A percentile compares a stretch with the other conserved stretches of the same genome.
Conservation (phyloP, 2,329 filamentous ascomycete species). For the Ambrosiella cleistominuta region DNA sequence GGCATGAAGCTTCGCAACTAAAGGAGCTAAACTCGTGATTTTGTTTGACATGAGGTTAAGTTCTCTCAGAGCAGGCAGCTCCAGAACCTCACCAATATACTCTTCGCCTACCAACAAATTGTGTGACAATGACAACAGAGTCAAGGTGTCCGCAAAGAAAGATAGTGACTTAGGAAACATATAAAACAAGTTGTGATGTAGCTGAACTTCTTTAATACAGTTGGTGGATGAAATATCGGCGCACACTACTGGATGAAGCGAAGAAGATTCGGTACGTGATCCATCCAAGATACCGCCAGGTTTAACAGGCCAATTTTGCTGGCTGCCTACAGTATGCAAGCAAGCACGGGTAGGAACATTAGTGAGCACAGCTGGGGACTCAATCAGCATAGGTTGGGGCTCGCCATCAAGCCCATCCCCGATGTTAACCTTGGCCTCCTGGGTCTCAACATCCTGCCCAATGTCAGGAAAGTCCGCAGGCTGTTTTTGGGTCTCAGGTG, state of each 20-base stretch:
- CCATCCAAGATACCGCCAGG: conserved; percentile 50
- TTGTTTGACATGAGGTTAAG: conserved; percentile 61
- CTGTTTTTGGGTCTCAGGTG: neutral
- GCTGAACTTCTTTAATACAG: conserved; percentile 38
- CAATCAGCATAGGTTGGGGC: neutral
- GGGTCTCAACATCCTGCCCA: neutral
- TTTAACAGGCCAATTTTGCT: conserved; percentile 37
- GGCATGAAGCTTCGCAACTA: conserved; percentile 51
- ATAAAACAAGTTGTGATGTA: conserved; percentile 63
- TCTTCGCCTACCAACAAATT: conserved; percentile 50
- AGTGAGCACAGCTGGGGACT: neutral
- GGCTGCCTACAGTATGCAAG: conserved; percentile 29
- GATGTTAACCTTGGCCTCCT: neutral
- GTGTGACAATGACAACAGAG: conserved; percentile 54
- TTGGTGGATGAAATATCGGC: conserved; percentile 36
- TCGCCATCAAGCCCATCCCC: neutral
- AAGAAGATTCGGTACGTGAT: conserved; percentile 46
- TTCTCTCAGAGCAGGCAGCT: conserved; percentile 57
- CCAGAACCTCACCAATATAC: conserved; percentile 48
- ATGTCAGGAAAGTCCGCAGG: neutral
- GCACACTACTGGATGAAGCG: conserved; percentile 38
- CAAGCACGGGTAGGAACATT: conserved; percentile 28
- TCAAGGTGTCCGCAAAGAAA: conserved; percentile 53
- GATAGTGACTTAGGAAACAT: conserved; percentile 52
- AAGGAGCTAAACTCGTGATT: conserved; percentile 49